Evolutionary conservation across 140 eudicot genomes (phyloP).

Genomic region (Senecio squalidus): DNA sequence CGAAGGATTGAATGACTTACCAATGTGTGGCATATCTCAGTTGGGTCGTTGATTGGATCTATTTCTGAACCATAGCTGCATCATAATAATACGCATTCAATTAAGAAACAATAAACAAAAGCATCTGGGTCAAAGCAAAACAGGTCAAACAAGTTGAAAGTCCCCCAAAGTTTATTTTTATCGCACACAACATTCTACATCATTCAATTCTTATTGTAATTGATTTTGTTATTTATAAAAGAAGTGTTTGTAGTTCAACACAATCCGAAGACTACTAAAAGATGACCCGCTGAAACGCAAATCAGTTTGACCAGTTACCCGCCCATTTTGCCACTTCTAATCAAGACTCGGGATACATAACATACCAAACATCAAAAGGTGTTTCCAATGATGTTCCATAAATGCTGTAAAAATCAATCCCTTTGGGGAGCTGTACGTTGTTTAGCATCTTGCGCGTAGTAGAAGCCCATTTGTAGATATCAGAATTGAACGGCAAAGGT

Average conservation of each 20-base stretch:
- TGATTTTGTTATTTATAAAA: too few relatives aligned
- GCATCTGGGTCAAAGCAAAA: too few relatives aligned
- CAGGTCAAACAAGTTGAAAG: too few relatives aligned
- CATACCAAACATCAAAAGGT: constrained; percentile 92
- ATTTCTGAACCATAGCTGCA: constrained; percentile 86
- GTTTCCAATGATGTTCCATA: constrained; percentile 79
- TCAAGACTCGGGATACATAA: background rate
- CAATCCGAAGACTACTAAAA: too few relatives aligned
- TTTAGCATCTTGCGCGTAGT: constrained; percentile 69
- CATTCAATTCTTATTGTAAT: too few relatives aligned
- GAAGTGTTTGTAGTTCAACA: too few relatives aligned
- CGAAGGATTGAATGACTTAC: constrained; percentile 35
- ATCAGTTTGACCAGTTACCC: too few relatives aligned
- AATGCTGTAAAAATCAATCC: constrained; percentile 70
- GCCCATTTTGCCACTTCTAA: too few relatives aligned
- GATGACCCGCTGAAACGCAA: too few relatives aligned
- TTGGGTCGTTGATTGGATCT: constrained; percentile 60
- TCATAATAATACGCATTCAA: constrained; percentile 14
- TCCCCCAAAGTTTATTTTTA: too few relatives aligned
- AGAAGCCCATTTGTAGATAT: constrained; percentile 74
- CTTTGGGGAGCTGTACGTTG: constrained; percentile 56
- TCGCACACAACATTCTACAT: too few relatives aligned
- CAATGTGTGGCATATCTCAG: constrained; percentile 71
- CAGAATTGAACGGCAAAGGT: constrained; percentile 67
- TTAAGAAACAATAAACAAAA: background rate